Conservation (phyloP, 192 early-diverging fungal genomes). For the Gonapodya sp. region DNA sequence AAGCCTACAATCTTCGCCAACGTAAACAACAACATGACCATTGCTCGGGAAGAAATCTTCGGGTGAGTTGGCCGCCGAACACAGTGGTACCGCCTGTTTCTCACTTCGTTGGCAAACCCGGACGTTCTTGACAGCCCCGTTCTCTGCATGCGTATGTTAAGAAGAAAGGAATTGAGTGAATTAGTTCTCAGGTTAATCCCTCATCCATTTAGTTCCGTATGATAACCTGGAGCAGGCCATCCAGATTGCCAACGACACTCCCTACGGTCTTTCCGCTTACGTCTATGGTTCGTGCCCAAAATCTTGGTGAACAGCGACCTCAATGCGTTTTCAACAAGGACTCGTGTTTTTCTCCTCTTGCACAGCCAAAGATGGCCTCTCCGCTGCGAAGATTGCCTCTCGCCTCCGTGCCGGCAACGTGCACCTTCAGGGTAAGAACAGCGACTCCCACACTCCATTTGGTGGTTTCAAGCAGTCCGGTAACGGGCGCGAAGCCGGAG, state of each 20-base stretch:
- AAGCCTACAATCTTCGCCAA: constrained; percentile 44
- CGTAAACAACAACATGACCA: constrained; percentile 24
- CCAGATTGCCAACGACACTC: constrained; percentile 9
- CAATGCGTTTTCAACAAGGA: background rate
- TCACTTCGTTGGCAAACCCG: background rate
- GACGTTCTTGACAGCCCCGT: background rate
- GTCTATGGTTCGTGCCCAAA: background rate
- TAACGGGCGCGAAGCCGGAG: background rate
- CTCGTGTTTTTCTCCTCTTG: background rate
- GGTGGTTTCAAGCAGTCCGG: background rate
- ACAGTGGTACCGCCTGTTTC: background rate
- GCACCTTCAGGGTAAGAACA: background rate
- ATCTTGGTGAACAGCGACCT: background rate
- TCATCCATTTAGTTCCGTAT: background rate
- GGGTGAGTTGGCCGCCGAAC: too few species aligned
- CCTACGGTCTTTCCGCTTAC: background rate
- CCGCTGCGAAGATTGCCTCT: constrained; percentile 7
- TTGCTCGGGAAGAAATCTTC: constrained; percentile 49
- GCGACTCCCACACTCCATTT: background rate
- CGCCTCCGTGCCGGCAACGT: background rate
- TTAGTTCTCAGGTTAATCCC: too few species aligned
- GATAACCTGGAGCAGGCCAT: constrained; percentile 5
- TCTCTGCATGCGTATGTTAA: constrained; percentile 7
- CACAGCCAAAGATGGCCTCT: background rate
- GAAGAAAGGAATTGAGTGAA: too few species aligned